phyloP scores from a whole-genome alignment of 2,329 filamentous ascomycete species.

The Dendryphion nanum region DNA sequence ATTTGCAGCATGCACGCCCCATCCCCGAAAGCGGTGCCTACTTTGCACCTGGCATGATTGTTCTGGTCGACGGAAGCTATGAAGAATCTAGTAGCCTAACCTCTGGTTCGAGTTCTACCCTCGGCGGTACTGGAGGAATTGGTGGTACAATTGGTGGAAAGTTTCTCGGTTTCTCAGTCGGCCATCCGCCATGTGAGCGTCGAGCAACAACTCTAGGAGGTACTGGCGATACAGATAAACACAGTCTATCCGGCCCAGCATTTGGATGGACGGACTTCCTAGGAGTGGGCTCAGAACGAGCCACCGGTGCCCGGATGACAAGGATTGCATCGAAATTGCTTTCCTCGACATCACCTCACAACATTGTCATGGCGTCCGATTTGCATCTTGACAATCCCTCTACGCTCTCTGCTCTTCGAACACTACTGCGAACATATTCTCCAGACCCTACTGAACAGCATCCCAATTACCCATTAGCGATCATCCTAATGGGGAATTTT shows the following conservation, averaged over 20 bases:
- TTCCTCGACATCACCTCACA: conserved; percentile 38
- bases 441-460: conserved; percentile 52
- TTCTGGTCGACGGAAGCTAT: conserved; percentile 92
- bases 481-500: conserved; percentile 87
- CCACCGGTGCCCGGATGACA: conserved; percentile 78
- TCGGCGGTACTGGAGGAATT: conserved; percentile 77
- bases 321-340: conserved; percentile 71
- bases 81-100: conserved; percentile 78
- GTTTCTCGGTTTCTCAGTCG: conserved; percentile 87
- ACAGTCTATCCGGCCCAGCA: conserved; percentile 34
- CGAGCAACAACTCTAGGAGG: conserved; percentile 75
- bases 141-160: conserved; percentile 89
- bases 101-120: conserved; percentile 53
- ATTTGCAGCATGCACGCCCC: conserved; percentile 75
- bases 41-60: conserved; percentile 95
- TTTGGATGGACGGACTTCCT: conserved; percentile 98
- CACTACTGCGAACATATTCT: conserved; percentile 73
- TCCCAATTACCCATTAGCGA: conserved; percentile 68
- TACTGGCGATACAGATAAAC: conserved; percentile 45
- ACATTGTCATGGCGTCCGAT: conserved; percentile 77
- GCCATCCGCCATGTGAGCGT: conserved; percentile 87
- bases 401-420: conserved; percentile 77
- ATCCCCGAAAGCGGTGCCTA: conserved; percentile 85
- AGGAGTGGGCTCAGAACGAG: conserved; percentile 84
- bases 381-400: conserved; percentile 81